Percentiles rank a stretch among this genome's conserved stretches.
Conservation (phyloP, 495 filamentous ascomycete species). For the Hypomontagnella monticulosa region DNA sequence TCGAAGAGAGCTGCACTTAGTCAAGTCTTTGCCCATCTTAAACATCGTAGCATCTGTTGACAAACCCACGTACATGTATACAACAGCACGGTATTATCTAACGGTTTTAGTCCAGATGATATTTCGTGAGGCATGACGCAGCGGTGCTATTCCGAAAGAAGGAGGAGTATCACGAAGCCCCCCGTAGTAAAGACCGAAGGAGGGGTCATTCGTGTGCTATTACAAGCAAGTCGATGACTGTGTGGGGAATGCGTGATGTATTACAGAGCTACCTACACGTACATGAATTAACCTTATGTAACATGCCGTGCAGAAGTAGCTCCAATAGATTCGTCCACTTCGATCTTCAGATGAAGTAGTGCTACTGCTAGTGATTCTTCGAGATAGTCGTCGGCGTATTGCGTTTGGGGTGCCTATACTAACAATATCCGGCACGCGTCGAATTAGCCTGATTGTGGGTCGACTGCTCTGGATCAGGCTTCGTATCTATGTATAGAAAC, state of each 20-base stretch:
- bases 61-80: background rate
- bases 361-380: background rate
- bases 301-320: conserved; percentile 25
- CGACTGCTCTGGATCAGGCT: conserved; percentile 15
- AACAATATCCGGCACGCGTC: conserved; percentile 1
- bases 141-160: conserved; percentile 27
- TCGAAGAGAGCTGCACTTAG: background rate
- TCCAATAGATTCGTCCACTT: background rate
- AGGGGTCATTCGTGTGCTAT: conserved; percentile 6
- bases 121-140: background rate
- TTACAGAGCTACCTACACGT: background rate
- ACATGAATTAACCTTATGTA: conserved; percentile 18
- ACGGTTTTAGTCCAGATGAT: background rate
- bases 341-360: background rate
- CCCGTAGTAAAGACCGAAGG: background rate
- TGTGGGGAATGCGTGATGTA: conserved; percentile 18
- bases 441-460: conserved; percentile 10
- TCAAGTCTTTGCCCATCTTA: background rate
- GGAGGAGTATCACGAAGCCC: conserved; percentile 30
- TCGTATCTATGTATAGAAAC: background rate
- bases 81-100: background rate
- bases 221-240: conserved; percentile 1
- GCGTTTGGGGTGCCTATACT: background rate
- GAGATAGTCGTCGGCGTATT: background rate
- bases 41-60: too few species aligned